A percentile compares a stretch with the other conserved stretches of the same genome.
These are phyloP conservation scores for Cryptococcus sp. DNA, from an alignment of 1,284 basidiomycete species.

Conservation along the genomic window DNA sequence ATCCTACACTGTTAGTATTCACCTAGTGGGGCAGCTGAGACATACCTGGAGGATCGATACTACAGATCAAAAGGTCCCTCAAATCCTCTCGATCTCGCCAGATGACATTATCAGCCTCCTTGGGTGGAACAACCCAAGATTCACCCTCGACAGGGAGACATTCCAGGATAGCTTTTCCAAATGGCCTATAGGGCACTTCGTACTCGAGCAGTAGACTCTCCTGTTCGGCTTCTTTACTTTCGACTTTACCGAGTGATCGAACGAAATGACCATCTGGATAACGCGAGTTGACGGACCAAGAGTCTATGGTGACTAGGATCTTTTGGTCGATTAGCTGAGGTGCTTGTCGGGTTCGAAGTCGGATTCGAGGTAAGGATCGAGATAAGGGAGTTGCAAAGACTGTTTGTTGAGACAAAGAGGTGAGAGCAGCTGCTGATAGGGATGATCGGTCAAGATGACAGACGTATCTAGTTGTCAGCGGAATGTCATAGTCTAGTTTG, in stretches of 20 bases:
- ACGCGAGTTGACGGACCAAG: conserved; percentile 79
- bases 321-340: conserved; percentile 85
- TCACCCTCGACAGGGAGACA: conserved; percentile 91
- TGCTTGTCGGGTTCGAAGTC: conserved; percentile 90
- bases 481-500: conserved; percentile 7
- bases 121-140: conserved; percentile 85
- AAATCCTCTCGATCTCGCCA: conserved; percentile 91
- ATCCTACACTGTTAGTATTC: conserved; percentile 54
- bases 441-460: conserved; percentile 92
- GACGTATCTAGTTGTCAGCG: conserved; percentile 63
- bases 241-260: conserved; percentile 81
- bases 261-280: conserved; percentile 99
- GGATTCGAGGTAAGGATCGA: conserved; percentile 85
- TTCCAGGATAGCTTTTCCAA: conserved; percentile 87
- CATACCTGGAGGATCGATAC: conserved; percentile 90
- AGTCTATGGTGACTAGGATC: conserved; percentile 91
- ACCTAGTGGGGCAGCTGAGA: conserved; percentile 3
- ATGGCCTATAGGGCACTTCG: conserved; percentile 94
- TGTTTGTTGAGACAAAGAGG: conserved; percentile 81
- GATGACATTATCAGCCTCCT: conserved; percentile 54
- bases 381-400: conserved; percentile 95
- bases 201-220: conserved; percentile 92
- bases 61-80: conserved; percentile 81
- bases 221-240: conserved; percentile 93
- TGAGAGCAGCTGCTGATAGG: conserved; percentile 69